Base-by-base conservation (phyloP, 2,329 filamentous ascomycete species). In the Incumbomyces delicatus region DNA sequence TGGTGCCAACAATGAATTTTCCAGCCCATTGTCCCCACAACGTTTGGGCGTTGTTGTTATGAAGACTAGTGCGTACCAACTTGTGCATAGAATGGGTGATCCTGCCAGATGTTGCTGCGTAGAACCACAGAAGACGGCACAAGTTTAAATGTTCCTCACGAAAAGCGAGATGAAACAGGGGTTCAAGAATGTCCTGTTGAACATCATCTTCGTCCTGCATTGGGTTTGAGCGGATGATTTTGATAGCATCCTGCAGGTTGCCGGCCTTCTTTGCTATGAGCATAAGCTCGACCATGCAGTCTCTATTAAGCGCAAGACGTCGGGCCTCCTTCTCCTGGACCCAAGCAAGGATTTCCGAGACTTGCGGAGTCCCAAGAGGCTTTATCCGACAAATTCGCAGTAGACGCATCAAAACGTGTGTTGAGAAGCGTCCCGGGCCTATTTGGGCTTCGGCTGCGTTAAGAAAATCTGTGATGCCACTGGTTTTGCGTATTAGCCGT, bases 81-180 rank as follows among this genome's bases (percentile, higher is more conserved):
- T 30, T 29, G 34, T 46, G 43, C 43, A 46, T 46, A 2, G 7
- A 6, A 8, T 3, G 22, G 13, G 43, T 31, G n/a, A 46, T 46
- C 8, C 31, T 20, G 2, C 43, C 43, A 4, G 10, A 14, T 2
- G 34, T 39, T 13, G 43, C 43, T 2, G 34, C 43, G 6, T 39
- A 14, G 29, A 34, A 22, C 43, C 43, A 46, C 6, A 46, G 12
- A 2, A 46, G 34, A 31, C 43, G 43, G 32, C 43, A 46, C 12
- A 46, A 17, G 35, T 46, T 39, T 14, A 33, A 33, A 14, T 32
- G 34, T 30, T 40, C 10, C 20, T 18, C 30, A 10, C 22, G 22
- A 34, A 34, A 46, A 12, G 34, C 43, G 13, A 46, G 14, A 18
- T 17, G 7, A 32, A 46, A 46, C 8, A 46, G 20, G 16, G 36